Conservation (phyloP, 225 moss, liverwort and hornwort species). For the Lunularia cruciata region DNA sequence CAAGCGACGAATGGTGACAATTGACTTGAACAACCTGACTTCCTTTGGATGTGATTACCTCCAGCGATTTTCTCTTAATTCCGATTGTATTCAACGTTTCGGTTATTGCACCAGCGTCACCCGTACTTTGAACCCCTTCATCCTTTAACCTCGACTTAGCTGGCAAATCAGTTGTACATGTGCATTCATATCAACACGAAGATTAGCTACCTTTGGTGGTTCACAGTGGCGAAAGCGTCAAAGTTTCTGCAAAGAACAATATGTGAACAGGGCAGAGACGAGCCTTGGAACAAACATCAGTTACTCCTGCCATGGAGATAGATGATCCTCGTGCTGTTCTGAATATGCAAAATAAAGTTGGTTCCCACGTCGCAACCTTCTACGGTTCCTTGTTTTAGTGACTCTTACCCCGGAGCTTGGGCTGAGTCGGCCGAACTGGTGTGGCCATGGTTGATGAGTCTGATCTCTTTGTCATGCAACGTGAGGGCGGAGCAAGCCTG, state of each 20-base stretch:
- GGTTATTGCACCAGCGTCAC: background rate
- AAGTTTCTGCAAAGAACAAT: too few relatives aligned
- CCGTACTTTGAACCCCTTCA: background rate
- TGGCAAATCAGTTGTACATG: background rate
- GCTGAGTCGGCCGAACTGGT: slow-evolving; percentile 38
- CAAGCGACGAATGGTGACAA: too few relatives aligned
- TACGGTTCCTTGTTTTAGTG: background rate
- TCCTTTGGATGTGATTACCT: too few relatives aligned
- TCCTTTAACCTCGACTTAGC: slow-evolving; percentile 42
- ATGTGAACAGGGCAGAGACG: too few relatives aligned
- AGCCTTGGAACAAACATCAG: too few relatives aligned
- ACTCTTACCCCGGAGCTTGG: slow-evolving; percentile 43
- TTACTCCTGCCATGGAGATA: too few relatives aligned
- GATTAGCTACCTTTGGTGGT: background rate
- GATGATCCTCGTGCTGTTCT: too few relatives aligned
- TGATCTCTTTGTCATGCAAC: too few relatives aligned
- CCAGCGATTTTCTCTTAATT: slow-evolving; percentile 42
- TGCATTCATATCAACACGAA: background rate
- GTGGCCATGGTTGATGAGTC: slow-evolving; percentile 32
- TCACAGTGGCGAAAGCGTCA: background rate
- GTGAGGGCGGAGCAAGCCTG: too few relatives aligned
- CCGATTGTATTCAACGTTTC: slow-evolving; percentile 34
- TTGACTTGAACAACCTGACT: too few relatives aligned
- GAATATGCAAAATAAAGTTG: too few relatives aligned
- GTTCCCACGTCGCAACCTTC: background rate